A percentile compares a stretch with the other conserved stretches of the same genome.
Conservation (phyloP, 768 basidiomycete species). For the Suillus luteus region DNA sequence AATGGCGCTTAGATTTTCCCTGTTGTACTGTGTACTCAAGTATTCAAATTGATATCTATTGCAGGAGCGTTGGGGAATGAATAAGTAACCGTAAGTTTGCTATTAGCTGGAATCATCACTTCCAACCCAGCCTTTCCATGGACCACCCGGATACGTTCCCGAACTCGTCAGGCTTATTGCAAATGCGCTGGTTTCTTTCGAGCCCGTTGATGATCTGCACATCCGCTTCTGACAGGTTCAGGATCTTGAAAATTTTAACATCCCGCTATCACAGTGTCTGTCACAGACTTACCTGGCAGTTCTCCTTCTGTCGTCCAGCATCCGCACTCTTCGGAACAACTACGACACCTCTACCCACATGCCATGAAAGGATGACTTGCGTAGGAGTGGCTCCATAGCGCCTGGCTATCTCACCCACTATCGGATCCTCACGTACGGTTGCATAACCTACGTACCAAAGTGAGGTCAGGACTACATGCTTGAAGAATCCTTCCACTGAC, state of each 20-base stretch:
- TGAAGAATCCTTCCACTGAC: conserved; percentile 17
- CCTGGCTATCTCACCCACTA: conserved; percentile 30
- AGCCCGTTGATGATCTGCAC: conserved; percentile 42
- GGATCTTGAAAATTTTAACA: conserved; percentile 34
- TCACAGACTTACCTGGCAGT: conserved; percentile 28
- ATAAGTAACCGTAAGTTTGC: background rate
- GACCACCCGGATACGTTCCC: conserved; percentile 43
- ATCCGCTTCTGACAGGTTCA: conserved; percentile 39
- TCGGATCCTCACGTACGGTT: conserved; percentile 31
- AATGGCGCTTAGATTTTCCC: conserved; percentile 14
- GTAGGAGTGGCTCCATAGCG: conserved; percentile 29
- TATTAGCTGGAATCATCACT: background rate
- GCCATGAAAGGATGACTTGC: conserved; percentile 37
- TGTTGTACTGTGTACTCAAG: conserved; percentile 12
- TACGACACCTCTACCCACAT: conserved; percentile 31
- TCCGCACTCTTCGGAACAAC: conserved; percentile 34
- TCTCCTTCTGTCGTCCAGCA: conserved; percentile 25
- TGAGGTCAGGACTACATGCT: background rate
- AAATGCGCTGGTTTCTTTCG: conserved; percentile 40
- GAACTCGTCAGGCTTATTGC: conserved; percentile 40
- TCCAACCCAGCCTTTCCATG: conserved; percentile 42
- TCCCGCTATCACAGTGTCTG: conserved; percentile 27
- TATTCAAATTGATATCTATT: conserved; percentile 6
- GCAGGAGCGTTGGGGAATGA: background rate
- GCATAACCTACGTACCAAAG: conserved; percentile 25